phyloP scores from a whole-genome alignment of 2,329 filamentous ascomycete species.

The Trichoderma endophyticum region DNA sequence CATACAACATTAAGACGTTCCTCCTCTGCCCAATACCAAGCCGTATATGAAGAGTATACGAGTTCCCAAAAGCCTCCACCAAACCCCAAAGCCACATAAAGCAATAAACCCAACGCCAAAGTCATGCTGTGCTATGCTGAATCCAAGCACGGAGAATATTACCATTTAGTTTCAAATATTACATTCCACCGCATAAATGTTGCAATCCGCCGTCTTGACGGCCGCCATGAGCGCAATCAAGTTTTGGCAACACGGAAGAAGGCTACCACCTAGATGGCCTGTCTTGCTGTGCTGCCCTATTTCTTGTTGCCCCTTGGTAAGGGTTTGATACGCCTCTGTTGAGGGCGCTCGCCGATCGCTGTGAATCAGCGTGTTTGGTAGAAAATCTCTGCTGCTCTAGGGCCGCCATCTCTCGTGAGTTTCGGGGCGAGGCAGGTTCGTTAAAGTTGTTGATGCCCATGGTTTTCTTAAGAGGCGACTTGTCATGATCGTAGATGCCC shows the following conservation, averaged over 20 bases:
- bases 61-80: background rate
- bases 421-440: constrained; percentile 48
- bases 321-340: constrained; percentile 31
- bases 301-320: constrained; percentile 38
- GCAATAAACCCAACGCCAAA: constrained; percentile 13
- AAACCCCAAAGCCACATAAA: background rate
- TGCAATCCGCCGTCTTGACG: background rate
- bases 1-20: background rate
- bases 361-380: constrained; percentile 36
- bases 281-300: constrained; percentile 38
- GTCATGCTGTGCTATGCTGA: constrained; percentile 13
- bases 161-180: background rate
- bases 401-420: constrained; percentile 60
- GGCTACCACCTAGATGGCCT: constrained; percentile 36
- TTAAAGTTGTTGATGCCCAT: constrained; percentile 59
- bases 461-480: constrained; percentile 79
- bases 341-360: constrained; percentile 25
- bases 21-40: background rate
- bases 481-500: constrained; percentile 74
- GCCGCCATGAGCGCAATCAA: background rate
- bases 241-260: background rate
- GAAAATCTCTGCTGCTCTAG: constrained; percentile 50
- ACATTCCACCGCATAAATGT: background rate
- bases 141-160: constrained; percentile 5
- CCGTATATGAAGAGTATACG: background rate